Evolutionary conservation across 2,329 filamentous ascomycete species (phyloP).

Genomic region (Aureobasidium melanogenum): DNA sequence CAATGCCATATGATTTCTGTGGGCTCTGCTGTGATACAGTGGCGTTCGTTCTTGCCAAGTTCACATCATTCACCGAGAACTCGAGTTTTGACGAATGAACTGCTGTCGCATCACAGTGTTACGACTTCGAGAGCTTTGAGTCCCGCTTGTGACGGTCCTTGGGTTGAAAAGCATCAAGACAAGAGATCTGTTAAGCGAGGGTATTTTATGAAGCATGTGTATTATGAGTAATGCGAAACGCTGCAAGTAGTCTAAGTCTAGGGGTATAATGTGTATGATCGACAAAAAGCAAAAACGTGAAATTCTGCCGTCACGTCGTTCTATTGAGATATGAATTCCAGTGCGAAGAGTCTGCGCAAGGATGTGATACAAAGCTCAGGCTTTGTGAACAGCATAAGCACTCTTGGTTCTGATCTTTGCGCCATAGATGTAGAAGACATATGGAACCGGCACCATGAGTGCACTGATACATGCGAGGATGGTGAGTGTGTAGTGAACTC

Average conservation of each 20-base stretch:
- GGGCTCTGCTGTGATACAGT: too few relatives aligned
- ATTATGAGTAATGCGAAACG: background rate
- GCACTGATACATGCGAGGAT: conserved; percentile 28
- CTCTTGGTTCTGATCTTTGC: conserved; percentile 16
- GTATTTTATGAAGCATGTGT: background rate
- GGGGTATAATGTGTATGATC: background rate
- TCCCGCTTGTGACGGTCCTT: background rate
- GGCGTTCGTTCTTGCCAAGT: too few relatives aligned
- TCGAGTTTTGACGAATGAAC: too few relatives aligned
- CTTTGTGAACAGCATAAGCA: conserved; percentile 11
- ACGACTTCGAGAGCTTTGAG: background rate
- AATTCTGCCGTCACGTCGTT: background rate
- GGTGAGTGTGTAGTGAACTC: conserved; percentile 36
- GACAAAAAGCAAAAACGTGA: background rate
- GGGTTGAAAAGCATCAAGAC: too few relatives aligned
- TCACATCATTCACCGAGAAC: too few relatives aligned
- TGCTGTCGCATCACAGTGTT: background rate
- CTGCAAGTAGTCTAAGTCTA: background rate
- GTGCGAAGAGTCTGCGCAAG: background rate
- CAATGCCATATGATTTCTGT: background rate
- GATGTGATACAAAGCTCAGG: background rate
- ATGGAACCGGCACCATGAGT: conserved; percentile 17
- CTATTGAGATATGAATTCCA: background rate
- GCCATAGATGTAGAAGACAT: conserved; percentile 19
- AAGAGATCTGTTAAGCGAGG: background rate